Conservation (phyloP, 345 rosid genomes). For the Raphanus sativus region DNA sequence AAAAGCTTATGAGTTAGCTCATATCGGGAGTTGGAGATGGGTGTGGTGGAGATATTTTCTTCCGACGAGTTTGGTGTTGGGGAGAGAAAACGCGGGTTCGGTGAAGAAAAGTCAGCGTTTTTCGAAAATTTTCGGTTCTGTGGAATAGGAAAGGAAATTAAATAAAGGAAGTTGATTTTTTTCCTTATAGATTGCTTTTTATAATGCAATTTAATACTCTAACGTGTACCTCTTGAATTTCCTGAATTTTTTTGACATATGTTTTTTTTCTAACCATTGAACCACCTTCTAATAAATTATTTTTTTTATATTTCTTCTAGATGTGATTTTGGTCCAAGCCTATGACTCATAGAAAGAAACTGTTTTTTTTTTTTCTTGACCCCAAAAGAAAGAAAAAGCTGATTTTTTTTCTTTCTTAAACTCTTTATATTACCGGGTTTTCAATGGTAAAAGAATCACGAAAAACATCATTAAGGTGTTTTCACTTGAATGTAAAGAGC, state of each 20-base stretch:
- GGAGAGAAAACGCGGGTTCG: constrained; percentile 66
- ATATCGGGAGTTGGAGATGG: neutral
- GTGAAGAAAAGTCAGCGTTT: constrained; percentile 45
- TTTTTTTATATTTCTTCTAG: constrained; percentile 15
- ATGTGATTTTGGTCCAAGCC: constrained; percentile 16
- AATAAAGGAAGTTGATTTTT: neutral
- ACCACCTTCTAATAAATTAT: neutral
- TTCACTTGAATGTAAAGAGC: neutral
- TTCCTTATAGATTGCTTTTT: no score
- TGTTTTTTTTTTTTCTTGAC: neutral
- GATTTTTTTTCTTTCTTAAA: no score
- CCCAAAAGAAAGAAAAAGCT: neutral
- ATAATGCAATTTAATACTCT: no score
- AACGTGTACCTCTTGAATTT: neutral
- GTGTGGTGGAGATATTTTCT: neutral
- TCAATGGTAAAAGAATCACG: neutral
- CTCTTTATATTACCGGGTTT: neutral
- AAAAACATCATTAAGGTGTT: neutral
- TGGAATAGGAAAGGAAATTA: neutral
- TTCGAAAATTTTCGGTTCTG: constrained; percentile 39
- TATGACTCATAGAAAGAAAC: constrained; percentile 5
- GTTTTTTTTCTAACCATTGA: constrained; percentile 22
- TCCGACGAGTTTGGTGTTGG: constrained; percentile 17
- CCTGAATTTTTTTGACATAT: neutral
- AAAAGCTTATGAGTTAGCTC: neutral